These are phyloP conservation scores for Cordyceps fumosorosea DNA, from an alignment of 2,329 filamentous ascomycete species.

Conservation along the genomic window DNA sequence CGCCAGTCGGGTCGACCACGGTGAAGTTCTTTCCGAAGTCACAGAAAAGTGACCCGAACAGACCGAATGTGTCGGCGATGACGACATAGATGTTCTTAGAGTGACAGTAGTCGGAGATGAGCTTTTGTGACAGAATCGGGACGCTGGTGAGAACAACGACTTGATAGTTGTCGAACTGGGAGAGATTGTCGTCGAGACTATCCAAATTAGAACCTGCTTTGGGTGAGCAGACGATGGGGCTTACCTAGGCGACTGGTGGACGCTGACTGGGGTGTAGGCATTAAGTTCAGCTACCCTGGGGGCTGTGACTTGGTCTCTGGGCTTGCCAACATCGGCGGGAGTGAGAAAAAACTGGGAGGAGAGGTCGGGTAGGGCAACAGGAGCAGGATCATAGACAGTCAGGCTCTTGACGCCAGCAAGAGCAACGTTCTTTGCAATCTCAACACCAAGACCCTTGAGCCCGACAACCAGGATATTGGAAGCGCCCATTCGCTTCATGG, in stretches of 20 bases:
- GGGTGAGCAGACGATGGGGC: not conserved
- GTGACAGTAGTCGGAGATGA: constrained; percentile 89
- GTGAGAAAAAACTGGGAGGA: constrained; percentile 97
- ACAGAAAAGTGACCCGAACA: constrained; percentile 94
- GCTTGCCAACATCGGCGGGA: constrained; percentile 82
- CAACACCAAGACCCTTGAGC: constrained; percentile 88
- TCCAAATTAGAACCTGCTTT: constrained; percentile 13
- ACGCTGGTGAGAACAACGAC: constrained; percentile 86
- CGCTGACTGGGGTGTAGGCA: constrained; percentile 83
- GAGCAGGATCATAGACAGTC: constrained; percentile 83
- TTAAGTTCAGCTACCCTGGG: constrained; percentile 92
- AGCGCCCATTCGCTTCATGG: constrained; percentile 98
- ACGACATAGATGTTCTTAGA: constrained; percentile 87
- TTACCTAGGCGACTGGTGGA: constrained; percentile 58
- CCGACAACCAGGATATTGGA: constrained; percentile 92
- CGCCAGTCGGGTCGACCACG: constrained; percentile 81
- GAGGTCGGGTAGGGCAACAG: constrained; percentile 77
- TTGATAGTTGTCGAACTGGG: constrained; percentile 84
- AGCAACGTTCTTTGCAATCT: constrained; percentile 98
- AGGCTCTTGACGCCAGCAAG: constrained; percentile 97
- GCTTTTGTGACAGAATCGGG: constrained; percentile 70
- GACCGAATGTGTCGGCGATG: constrained; percentile 79
- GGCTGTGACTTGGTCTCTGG: constrained; percentile 77
- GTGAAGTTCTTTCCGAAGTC: constrained; percentile 96
- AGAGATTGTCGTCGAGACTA: constrained; percentile 68